phyloP scores from a whole-genome alignment of 2,329 filamentous ascomycete genomes.

The Trichophyton simii region DNA sequence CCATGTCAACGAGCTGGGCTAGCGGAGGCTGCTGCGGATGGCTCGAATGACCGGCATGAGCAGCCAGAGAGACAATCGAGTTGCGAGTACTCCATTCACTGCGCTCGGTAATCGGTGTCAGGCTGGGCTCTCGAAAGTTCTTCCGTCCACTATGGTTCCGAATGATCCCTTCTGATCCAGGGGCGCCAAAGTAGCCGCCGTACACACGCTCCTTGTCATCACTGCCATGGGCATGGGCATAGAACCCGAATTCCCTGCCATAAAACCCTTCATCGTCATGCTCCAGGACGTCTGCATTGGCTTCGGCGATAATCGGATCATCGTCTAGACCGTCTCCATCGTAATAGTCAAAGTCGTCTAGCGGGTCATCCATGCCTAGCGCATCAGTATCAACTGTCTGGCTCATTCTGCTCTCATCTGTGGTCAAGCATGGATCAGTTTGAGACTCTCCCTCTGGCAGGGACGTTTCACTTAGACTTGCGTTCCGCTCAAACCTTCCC shows the following conservation, averaged over 20 bases:
- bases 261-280: conserved; percentile 92
- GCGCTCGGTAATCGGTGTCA: conserved; percentile 91
- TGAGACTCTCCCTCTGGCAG: conserved; percentile 26
- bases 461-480: conserved; percentile 33
- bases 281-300: conserved; percentile 84
- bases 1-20: conserved; percentile 57
- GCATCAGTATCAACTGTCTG: conserved; percentile 28
- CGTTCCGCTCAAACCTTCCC: conserved; percentile 58
- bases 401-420: conserved; percentile 40
- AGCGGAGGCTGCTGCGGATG: conserved; percentile 52
- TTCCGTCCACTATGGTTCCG: conserved; percentile 61
- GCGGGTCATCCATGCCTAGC: conserved; percentile 26
- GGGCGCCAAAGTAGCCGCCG: conserved; percentile 80
- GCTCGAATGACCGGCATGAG: conserved; percentile 40
- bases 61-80: conserved; percentile 63
- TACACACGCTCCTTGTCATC: conserved; percentile 51
- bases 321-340: conserved; percentile 63
- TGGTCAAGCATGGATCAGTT: conserved; percentile 35
- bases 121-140: conserved; percentile 70
- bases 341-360: conserved; percentile 40
- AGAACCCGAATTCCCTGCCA: conserved; percentile 93
- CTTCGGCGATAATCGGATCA: conserved; percentile 84
- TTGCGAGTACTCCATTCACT: conserved; percentile 95
- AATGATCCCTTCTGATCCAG: conserved; percentile 48
- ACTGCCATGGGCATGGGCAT: conserved; percentile 47